Conservation (phyloP, 768 basidiomycete species). For the Hemileccinum rubropunctum region DNA sequence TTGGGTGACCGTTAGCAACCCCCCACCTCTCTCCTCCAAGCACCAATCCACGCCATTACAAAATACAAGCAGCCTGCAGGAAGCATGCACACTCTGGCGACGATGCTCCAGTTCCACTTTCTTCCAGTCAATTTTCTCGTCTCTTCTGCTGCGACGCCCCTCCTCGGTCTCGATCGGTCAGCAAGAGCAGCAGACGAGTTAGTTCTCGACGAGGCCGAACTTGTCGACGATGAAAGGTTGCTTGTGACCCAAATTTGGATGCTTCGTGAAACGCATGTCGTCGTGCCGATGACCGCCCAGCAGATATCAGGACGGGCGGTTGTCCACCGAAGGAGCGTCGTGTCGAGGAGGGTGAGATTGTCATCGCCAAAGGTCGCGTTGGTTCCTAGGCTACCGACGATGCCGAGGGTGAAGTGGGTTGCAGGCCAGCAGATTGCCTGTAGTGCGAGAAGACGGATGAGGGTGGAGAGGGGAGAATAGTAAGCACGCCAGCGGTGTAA, state of each 20-base stretch:
- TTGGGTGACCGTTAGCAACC: slow-evolving; percentile 19
- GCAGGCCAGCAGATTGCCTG: slow-evolving; percentile 98
- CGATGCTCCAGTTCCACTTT: slow-evolving; percentile 80
- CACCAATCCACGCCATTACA: slow-evolving; percentile 71
- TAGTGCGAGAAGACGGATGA: slow-evolving; percentile 87
- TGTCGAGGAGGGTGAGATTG: slow-evolving; percentile 20
- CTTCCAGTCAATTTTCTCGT: slow-evolving; percentile 42
- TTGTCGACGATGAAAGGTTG: slow-evolving; percentile 52
- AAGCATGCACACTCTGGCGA: slow-evolving; percentile 64
- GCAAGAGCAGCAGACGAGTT: slow-evolving; percentile 5
- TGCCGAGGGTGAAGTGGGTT: slow-evolving; percentile 77
- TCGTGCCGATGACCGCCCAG: slow-evolving; percentile 90
- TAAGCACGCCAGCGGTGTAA: slow-evolving; percentile 88
- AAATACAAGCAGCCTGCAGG: slow-evolving; percentile 76
- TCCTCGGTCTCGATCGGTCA: slow-evolving; percentile 23
- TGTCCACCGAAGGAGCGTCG: slow-evolving; percentile 37
- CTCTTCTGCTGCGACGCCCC: slow-evolving; percentile 14
- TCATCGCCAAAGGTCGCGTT: slow-evolving; percentile 7
- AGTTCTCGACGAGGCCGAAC: slow-evolving; percentile 6
- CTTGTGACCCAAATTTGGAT: slow-evolving; percentile 96
- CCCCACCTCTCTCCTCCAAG: slow-evolving; percentile 39
- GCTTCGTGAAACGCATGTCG: slow-evolving; percentile 77
- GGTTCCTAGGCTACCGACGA: slow-evolving; percentile 49
- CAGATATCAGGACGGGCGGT: slow-evolving; percentile 73
- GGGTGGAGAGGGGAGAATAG: slow-evolving; percentile 83